These are phyloP conservation scores for Colletotrichum graminicola DNA, from an alignment of 2,329 filamentous ascomycete species.

Conservation along the genomic window DNA sequence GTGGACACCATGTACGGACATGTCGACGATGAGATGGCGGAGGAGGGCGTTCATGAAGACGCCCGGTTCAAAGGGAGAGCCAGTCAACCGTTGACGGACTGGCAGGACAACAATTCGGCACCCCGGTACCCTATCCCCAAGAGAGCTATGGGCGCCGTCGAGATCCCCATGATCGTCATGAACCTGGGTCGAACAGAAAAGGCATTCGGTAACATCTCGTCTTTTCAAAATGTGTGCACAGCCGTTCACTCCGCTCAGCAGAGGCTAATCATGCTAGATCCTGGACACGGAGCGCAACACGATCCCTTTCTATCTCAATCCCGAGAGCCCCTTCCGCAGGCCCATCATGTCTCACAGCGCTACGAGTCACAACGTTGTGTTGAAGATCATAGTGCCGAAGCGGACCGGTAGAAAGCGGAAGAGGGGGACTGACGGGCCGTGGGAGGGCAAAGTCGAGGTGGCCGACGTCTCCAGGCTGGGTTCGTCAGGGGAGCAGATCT, in stretches of 20 bases:
- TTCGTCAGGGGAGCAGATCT: slow-evolving; percentile 47
- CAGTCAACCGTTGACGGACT: neutral
- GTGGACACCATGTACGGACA: slow-evolving; percentile 31
- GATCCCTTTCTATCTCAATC: slow-evolving; percentile 80
- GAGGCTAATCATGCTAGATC: slow-evolving; percentile 50
- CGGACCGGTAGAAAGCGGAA: slow-evolving; percentile 89
- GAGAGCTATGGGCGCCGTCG: slow-evolving; percentile 55
- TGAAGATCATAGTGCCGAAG: slow-evolving; percentile 89
- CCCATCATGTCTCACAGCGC: slow-evolving; percentile 83
- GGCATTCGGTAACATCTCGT: slow-evolving; percentile 56
- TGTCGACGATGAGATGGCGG: slow-evolving; percentile 4
- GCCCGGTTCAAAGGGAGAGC: neutral
- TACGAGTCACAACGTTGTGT: slow-evolving; percentile 83
- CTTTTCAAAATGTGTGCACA: slow-evolving; percentile 54
- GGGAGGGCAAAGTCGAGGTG: slow-evolving; percentile 59
- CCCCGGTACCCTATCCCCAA: slow-evolving; percentile 51
- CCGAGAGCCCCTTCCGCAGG: slow-evolving; percentile 82
- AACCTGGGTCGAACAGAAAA: slow-evolving; percentile 58
- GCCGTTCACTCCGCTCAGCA: neutral
- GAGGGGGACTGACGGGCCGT: slow-evolving; percentile 78
- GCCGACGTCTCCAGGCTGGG: slow-evolving; percentile 43
- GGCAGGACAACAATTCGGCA: slow-evolving; percentile 28
- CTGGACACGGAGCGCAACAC: slow-evolving; percentile 63
- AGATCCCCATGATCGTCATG: slow-evolving; percentile 58
- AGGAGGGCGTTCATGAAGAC: slow-evolving; percentile 6